Percentiles rank a stretch among this genome's conserved stretches.
Evolutionary conservation across 768 basidiomycete genomes (phyloP).

Genomic region (Nidularia sp.): DNA sequence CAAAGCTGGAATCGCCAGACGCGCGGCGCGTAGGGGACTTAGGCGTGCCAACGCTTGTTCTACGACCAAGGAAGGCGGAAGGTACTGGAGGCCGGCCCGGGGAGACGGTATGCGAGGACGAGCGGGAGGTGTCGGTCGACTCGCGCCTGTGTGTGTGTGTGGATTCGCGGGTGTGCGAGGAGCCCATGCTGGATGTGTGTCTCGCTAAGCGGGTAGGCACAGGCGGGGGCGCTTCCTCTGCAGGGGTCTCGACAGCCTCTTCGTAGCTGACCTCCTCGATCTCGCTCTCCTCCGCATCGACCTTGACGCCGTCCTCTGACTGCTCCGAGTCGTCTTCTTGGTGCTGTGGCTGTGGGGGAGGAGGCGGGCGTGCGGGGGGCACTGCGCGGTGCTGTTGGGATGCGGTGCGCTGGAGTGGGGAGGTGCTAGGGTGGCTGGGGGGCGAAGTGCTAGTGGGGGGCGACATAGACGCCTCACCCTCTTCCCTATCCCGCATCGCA

Average conservation of each 20-base stretch:
- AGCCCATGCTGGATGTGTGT: conserved; percentile 1
- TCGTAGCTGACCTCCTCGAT: conserved; percentile 62
- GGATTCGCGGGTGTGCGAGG: conserved; percentile 1
- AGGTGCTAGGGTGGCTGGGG: conserved; percentile 4
- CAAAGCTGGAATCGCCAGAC: conserved; percentile 24
- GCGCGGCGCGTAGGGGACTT: conserved; percentile 30
- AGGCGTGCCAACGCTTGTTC: conserved; percentile 28
- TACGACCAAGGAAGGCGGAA: conserved; percentile 27
- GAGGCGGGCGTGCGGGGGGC: conserved; percentile 18
- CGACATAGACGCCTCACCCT: conserved; percentile 1
- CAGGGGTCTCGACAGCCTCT: conserved; percentile 41
- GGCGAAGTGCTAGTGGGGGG: not conserved
- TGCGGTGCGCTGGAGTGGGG: conserved; percentile 12
- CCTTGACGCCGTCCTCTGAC: conserved; percentile 59
- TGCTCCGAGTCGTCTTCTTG: conserved; percentile 7
- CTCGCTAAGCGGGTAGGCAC: conserved; percentile 44
- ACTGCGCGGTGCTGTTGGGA: conserved; percentile 14
- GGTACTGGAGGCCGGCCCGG: conserved; percentile 47
- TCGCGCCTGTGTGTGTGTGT: not conserved
- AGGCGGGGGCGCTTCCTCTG: conserved; percentile 50
- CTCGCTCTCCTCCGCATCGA: conserved; percentile 72
- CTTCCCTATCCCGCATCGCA: conserved; percentile 13
- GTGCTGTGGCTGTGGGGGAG: not conserved
- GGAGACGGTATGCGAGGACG: conserved; percentile 25
- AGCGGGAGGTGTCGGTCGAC: conserved; percentile 10